Evolutionary conservation across 2,329 filamentous ascomycete genomes (phyloP).

Genomic region (Aureobasidium musti): DNA sequence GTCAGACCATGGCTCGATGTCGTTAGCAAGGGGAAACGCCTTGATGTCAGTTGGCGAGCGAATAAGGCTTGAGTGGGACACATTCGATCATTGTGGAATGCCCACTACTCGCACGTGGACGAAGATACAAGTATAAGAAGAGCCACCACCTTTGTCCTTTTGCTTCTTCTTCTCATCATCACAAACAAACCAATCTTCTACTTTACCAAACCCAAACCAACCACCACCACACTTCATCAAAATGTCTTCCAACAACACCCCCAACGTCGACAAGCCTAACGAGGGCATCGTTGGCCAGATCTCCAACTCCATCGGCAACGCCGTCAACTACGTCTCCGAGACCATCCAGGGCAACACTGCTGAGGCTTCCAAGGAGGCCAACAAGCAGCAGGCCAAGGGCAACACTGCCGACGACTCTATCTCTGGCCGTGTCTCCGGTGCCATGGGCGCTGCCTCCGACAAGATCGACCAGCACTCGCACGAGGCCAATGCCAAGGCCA

Average conservation of each 20-base stretch:
- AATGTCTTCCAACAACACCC: conserved; percentile 48
- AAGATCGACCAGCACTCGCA: conserved; percentile 58
- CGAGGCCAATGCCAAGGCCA: conserved; percentile 52
- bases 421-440: conserved; percentile 57
- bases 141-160: background rate
- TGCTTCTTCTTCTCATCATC: conserved; percentile 25
- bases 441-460: conserved; percentile 54
- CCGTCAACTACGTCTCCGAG: conserved; percentile 69
- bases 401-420: conserved; percentile 60
- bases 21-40: conserved; percentile 26
- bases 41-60: conserved; percentile 19
- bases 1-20: conserved; percentile 24
- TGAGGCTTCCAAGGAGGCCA: conserved; percentile 66
- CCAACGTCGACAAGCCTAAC: conserved; percentile 49
- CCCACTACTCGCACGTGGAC: conserved; percentile 12
- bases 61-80: conserved; percentile 10
- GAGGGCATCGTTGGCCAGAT: conserved; percentile 46
- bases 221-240: conserved; percentile 36
- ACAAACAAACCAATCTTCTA: conserved; percentile 12
- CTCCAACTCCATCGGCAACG: conserved; percentile 49
- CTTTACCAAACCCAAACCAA: conserved; percentile 28
- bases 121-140: conserved; percentile 26
- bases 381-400: conserved; percentile 62
- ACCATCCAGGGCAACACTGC: conserved; percentile 59
- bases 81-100: conserved; percentile 27